Base-by-base conservation (phyloP, 2,329 filamentous ascomycete genomes). In the Bipolaris victoriae region DNA sequence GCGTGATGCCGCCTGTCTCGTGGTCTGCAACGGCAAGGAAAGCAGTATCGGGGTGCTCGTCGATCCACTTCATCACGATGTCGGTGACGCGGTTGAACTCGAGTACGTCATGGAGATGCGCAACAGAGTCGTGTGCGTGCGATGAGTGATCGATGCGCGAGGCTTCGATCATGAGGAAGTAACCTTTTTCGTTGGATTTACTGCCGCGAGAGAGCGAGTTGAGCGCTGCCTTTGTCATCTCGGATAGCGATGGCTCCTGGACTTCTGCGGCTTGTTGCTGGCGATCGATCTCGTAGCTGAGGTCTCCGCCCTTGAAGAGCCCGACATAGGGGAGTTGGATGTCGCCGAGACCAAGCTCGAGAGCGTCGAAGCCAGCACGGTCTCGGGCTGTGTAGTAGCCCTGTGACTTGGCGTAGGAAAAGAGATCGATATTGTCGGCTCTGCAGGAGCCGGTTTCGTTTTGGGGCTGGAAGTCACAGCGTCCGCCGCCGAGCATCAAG, bases 11-110 rank as follows among this genome's bases (percentile, higher is more conserved):
- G 29, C 77, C 78, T 22, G 71, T 76, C 58, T 79, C 77, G 58
- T 79, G 76, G 59, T 80, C 77, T 0, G 78, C 77, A 13, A 76
- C 77, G 11, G 73, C 75, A 49, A 79, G 68, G 58, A 79, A 70
- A 45, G 75, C 65, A 1, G 77, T 79, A 45, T 75, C 68, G 2
- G 73, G 70, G 56, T 79, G 75, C 22, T 66, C 62, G 57, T 79
- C 76, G 54, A 79, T 77, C 76, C 77, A 79, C 16, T 72, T 58
- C n/a, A 67, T 70, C 43, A 78, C 73, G 40, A 69, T 73, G 3
- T 68, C 67, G 59, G 79, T 73, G 15, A 77, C 73, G 11, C 74
- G 65, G 60, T 79, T 77, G 62, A 78, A 79, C 62, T 77, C 75
- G 31, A 79, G 68, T 16, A 73, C 76, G 20, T 79, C 77, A 55